Percentiles rank a stretch among this genome's conserved stretches.
Conservation (phyloP, 2,329 filamentous ascomycete species). For the Bretziella fagacearum region DNA sequence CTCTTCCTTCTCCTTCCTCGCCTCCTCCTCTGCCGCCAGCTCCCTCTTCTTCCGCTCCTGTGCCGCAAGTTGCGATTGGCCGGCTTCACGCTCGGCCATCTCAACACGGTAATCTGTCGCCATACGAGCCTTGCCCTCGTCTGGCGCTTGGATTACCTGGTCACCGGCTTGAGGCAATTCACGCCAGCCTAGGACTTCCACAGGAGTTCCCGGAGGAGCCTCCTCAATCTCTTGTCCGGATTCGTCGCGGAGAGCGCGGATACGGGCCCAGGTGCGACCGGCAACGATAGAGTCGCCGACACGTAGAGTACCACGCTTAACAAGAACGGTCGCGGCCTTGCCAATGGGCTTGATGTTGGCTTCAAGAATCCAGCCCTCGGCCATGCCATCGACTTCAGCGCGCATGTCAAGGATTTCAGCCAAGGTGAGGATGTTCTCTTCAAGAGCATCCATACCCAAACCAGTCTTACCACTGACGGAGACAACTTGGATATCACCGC, state of each 20-base stretch:
- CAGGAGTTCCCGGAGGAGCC: conserved; percentile 72
- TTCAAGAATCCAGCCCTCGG: conserved; percentile 89
- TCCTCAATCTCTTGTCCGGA: conserved; percentile 53
- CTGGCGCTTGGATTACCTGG: conserved; percentile 64
- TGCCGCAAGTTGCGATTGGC: conserved; percentile 69
- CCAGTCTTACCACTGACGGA: conserved; percentile 88
- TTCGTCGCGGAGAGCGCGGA: conserved; percentile 75
- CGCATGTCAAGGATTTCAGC: conserved; percentile 84
- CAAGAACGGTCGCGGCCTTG: conserved; percentile 72
- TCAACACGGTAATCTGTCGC: conserved; percentile 65
- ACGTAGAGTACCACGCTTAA: conserved; percentile 71
- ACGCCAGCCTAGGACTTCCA: conserved; percentile 90
- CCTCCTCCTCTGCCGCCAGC: conserved; percentile 26
- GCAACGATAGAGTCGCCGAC: conserved; percentile 73
- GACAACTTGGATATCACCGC: conserved; percentile 85
- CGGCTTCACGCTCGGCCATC: conserved; percentile 51
- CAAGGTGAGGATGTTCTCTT: conserved; percentile 74
- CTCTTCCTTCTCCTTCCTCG: conserved; percentile 22
- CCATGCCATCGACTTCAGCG: conserved; percentile 56
- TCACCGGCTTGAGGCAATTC: conserved; percentile 69
- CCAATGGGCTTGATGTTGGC: conserved; percentile 73
- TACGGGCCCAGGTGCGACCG: conserved; percentile 70
- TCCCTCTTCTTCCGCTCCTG: conserved; percentile 46
- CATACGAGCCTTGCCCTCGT: conserved; percentile 60
- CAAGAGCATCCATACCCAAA: conserved; percentile 74